phyloP scores from a whole-genome alignment of 805 yeast genomes.

The Candida loeiensis region DNA sequence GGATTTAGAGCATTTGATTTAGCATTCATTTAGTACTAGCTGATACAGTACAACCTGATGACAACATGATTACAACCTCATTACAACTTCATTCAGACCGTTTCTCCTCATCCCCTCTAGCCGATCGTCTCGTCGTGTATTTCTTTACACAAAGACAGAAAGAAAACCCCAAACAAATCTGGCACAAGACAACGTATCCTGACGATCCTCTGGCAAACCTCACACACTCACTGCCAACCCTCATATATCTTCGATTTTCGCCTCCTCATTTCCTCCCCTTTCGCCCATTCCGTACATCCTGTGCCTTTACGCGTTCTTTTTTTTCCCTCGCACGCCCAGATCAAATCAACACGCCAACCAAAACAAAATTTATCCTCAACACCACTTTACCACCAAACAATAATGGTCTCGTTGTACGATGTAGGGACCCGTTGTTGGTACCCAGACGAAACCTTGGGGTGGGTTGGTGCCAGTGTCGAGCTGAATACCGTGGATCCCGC shows the following conservation, averaged over 20 bases:
- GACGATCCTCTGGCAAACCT: no score
- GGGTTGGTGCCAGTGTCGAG: constrained; percentile 68
- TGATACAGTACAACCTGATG: no score
- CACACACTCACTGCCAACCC: not conserved
- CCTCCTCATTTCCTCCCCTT: not conserved
- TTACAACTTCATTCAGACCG: not conserved
- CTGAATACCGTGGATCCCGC: constrained; percentile 37
- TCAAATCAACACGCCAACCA: constrained; percentile 12
- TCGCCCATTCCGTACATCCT: not conserved
- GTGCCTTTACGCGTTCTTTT: not conserved
- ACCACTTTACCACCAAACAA: constrained; percentile 3
- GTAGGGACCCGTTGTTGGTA: constrained; percentile 73
- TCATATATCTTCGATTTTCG: not conserved
- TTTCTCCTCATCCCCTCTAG: not conserved
- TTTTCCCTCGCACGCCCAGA: constrained; percentile 5
- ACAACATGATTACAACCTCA: no score
- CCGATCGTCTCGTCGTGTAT: constrained; percentile 3
- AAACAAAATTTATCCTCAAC: constrained; percentile 5
- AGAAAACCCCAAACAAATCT: constrained; percentile 1
- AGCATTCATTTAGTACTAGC: no score
- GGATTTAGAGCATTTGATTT: no score
- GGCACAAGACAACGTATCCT: no score
- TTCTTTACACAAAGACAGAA: constrained; percentile 1
- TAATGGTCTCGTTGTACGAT: constrained; percentile 22
- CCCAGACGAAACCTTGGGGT: constrained; percentile 69